Base-by-base conservation (phyloP, 1,284 basidiomycete species). In the Microbotryomycetes sp. region DNA sequence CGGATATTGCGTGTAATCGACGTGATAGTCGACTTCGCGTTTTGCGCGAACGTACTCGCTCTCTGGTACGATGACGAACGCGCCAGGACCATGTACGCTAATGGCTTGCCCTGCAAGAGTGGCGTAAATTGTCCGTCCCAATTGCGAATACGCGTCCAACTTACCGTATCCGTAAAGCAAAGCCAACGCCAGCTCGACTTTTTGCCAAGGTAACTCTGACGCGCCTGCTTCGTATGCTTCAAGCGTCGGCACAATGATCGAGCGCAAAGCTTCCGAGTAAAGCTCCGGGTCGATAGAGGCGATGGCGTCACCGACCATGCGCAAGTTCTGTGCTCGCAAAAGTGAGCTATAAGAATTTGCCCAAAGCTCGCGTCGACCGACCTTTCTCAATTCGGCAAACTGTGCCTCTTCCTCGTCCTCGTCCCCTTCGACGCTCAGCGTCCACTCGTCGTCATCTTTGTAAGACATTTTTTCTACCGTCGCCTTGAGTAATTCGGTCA, bases 141-240 rank as follows among this genome's bases (percentile, higher is more conserved):
- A 30, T 35, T 7, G n/a, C 18, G 5, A 23, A 52, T 29, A 24
- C 13, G 16, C 13, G 4, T 5, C 1, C 6, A 2, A 56, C 62
- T 26, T 27, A 64, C 65, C 66, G 48, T 59, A 98, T 35, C 93
- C 88, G 74, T 85, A 97, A 1, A 97, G 85, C 28, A 97, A 82
- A 74, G 91, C 91, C 18, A 97, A 79, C 0, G 90, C 91, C 23
- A 98, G 81, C 75, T 99, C 96, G 1, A 89, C 89, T 71, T 96
- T 88, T 72, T 93, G 86, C 97, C 97, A 99, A 54, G 87, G 83
- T 23, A 96, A 72, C 67, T 50, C 79, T 66, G 18, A 66, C 0
- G 81, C 75, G 3, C 85, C 83, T 60, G 65, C 53, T 35, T 74
- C 73, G 68, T 85, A 88, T 1, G 83, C 81, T 9, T 83, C 81